A percentile compares a stretch with the other conserved stretches of the same genome.
Conservation (phyloP, 345 rosid species). For the Populus tremula region DNA sequence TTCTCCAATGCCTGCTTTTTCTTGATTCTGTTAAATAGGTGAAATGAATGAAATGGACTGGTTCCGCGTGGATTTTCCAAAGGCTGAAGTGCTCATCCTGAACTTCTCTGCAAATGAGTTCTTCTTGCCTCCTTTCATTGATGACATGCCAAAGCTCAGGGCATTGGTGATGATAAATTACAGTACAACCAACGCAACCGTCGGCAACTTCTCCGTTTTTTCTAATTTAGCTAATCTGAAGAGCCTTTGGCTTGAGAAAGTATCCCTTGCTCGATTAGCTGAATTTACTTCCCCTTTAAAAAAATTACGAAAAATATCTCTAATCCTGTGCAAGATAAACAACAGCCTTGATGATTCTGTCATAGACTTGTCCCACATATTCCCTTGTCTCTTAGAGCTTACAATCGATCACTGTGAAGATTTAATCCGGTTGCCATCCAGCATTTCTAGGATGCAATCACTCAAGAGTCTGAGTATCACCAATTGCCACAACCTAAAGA, state of each 20-base stretch:
- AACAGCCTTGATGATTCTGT: slow-evolving; percentile 51
- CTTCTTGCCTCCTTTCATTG: slow-evolving; percentile 73
- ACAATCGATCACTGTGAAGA: slow-evolving; percentile 82
- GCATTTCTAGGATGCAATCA: slow-evolving; percentile 45
- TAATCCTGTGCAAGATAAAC: slow-evolving; percentile 69
- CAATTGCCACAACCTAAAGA: slow-evolving; percentile 69
- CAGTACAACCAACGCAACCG: slow-evolving; percentile 47
- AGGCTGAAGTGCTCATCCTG: slow-evolving; percentile 77
- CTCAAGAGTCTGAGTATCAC: slow-evolving; percentile 71
- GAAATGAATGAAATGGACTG: slow-evolving; percentile 85
- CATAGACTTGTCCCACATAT: slow-evolving; percentile 44
- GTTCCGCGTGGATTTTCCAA: slow-evolving; percentile 73
- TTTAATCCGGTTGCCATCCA: slow-evolving; percentile 52
- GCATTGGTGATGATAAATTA: slow-evolving; percentile 69
- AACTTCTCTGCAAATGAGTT: slow-evolving; percentile 61
- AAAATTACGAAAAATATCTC: slow-evolving; percentile 57
- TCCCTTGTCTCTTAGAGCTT: slow-evolving; percentile 63
- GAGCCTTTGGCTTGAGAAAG: slow-evolving; percentile 90
- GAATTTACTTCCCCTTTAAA: slow-evolving; percentile 42
- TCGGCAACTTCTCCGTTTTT: slow-evolving; percentile 53
- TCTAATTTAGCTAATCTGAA: slow-evolving; percentile 48
- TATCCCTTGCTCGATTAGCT: slow-evolving; percentile 46
- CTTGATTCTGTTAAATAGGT: slow-evolving; percentile 36
- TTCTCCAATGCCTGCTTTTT: neutral
- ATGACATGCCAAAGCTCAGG: slow-evolving; percentile 69